Evolutionary conservation across 2,329 filamentous ascomycete genomes (phyloP).

Genomic region (Aspergillus flavus): DNA sequence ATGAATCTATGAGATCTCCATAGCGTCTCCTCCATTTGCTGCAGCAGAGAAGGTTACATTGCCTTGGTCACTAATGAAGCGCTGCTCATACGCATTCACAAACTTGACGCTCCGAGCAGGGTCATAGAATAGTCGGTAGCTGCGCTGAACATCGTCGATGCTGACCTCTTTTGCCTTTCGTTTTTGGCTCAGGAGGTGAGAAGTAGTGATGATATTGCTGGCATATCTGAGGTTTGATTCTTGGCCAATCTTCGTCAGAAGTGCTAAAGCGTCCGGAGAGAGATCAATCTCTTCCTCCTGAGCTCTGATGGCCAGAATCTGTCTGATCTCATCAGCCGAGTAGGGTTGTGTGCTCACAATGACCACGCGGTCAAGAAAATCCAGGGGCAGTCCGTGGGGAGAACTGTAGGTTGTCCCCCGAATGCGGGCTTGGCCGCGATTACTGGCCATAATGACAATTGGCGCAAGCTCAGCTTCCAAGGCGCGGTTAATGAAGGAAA

Average conservation of each 20-base stretch:
- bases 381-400: conserved; percentile 89
- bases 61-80: conserved; percentile 87
- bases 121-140: conserved; percentile 93
- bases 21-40: conserved; percentile 63
- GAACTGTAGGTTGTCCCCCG: conserved; percentile 91
- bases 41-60: conserved; percentile 68
- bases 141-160: conserved; percentile 87
- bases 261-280: conserved; percentile 82
- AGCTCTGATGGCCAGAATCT: conserved; percentile 89
- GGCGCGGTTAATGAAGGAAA: conserved; percentile 96
- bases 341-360: conserved; percentile 95
- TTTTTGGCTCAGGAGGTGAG: conserved; percentile 84
- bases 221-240: conserved; percentile 92
- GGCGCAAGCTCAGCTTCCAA: conserved; percentile 93
- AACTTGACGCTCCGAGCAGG: conserved; percentile 85
- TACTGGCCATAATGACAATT: conserved; percentile 99
- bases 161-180: conserved; percentile 80
- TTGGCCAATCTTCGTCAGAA: conserved; percentile 93
- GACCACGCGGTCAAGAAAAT: conserved; percentile 93
- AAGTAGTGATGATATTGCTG: conserved; percentile 97
- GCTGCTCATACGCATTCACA: conserved; percentile 85
- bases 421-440: conserved; percentile 87
- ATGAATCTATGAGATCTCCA: conserved; percentile 63
- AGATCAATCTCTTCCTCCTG: conserved; percentile 96
- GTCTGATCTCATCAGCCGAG: conserved; percentile 77